Percentiles rank a stretch among this genome's conserved stretches.
Evolutionary conservation across 495 filamentous ascomycete genomes (phyloP).

Genomic region (Thermothielavioides terrestris): DNA sequence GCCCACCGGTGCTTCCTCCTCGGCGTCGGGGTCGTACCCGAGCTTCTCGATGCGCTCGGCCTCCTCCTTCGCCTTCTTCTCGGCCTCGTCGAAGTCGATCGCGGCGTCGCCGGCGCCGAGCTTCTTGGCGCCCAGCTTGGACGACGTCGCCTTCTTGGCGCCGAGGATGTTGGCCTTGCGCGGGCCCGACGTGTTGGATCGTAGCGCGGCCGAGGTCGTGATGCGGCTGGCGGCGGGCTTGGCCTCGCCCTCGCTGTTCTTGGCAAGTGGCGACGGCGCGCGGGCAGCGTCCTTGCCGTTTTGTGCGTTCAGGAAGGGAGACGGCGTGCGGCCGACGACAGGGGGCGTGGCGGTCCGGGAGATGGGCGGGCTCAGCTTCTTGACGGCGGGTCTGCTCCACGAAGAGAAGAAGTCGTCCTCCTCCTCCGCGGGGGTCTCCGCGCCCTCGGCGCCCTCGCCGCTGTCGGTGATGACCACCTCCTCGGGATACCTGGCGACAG

Average conservation of each 20-base stretch:
- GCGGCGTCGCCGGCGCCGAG: slow-evolving; percentile 53
- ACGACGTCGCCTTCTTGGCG: slow-evolving; percentile 77
- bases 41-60: slow-evolving; percentile 92
- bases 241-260: slow-evolving; percentile 40
- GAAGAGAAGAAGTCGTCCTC: slow-evolving; percentile 97
- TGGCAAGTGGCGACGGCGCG: slow-evolving; percentile 71
- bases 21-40: slow-evolving; percentile 94
- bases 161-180: slow-evolving; percentile 79
- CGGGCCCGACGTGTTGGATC: slow-evolving; percentile 52
- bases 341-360: slow-evolving; percentile 87
- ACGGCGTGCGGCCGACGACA: slow-evolving; percentile 70
- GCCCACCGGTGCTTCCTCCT: slow-evolving; percentile 51
- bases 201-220: slow-evolving; percentile 62
- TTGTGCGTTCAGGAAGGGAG: slow-evolving; percentile 78
- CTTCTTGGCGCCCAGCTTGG: slow-evolving; percentile 95
- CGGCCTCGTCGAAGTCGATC: slow-evolving; percentile 94
- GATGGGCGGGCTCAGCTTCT: slow-evolving; percentile 87
- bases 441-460: slow-evolving; percentile 49
- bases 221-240: slow-evolving; percentile 55
- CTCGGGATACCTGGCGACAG: slow-evolving; percentile 57
- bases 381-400: slow-evolving; percentile 97
- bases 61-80: slow-evolving; percentile 94
- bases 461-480: slow-evolving; percentile 81
- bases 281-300: slow-evolving; percentile 58
- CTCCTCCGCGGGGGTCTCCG: slow-evolving; percentile 66